A percentile compares a stretch with the other conserved stretches of the same genome.
phyloP scores from a whole-genome alignment of 140 eudicot genomes.

The Ambrosia hybrid region DNA sequence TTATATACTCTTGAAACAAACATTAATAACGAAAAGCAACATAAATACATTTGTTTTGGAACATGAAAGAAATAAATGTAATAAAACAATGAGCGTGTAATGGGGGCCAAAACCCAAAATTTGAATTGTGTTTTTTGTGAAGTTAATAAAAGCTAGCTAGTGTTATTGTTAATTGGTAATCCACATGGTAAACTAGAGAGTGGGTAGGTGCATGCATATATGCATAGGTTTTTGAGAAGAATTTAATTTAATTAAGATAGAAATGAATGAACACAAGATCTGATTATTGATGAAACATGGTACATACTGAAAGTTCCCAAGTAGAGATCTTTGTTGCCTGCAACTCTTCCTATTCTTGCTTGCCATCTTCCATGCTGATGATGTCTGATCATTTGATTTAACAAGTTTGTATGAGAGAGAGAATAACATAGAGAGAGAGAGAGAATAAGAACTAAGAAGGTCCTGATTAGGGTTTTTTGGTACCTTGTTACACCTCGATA shows the following conservation, averaged over 20 bases:
- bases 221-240: conserved; percentile 24
- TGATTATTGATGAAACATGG: conserved; percentile 19
- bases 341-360: conserved; percentile 96
- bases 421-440: conserved; percentile 2
- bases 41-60: neutral
- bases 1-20: neutral
- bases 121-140: conserved; percentile 21
- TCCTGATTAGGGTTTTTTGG: conserved; percentile 20
- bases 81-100: conserved; percentile 42
- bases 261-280: conserved; percentile 12
- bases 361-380: conserved; percentile 99
- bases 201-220: conserved; percentile 34
- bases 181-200: conserved; percentile 38
- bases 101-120: conserved; percentile 33
- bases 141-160: conserved; percentile 29
- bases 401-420: neutral
- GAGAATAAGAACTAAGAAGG: conserved; percentile 10
- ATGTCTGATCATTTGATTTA: conserved; percentile 47
- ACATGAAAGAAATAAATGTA: conserved; percentile 27
- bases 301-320: conserved; percentile 95
- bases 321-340: conserved; percentile 98
- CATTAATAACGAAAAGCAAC: neutral
- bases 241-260: conserved; percentile 24
- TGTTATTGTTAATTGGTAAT: conserved; percentile 31
- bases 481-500: conserved; percentile 98